phyloP scores from a whole-genome alignment of 208 protist species.

The Leishmania gerbilli region DNA sequence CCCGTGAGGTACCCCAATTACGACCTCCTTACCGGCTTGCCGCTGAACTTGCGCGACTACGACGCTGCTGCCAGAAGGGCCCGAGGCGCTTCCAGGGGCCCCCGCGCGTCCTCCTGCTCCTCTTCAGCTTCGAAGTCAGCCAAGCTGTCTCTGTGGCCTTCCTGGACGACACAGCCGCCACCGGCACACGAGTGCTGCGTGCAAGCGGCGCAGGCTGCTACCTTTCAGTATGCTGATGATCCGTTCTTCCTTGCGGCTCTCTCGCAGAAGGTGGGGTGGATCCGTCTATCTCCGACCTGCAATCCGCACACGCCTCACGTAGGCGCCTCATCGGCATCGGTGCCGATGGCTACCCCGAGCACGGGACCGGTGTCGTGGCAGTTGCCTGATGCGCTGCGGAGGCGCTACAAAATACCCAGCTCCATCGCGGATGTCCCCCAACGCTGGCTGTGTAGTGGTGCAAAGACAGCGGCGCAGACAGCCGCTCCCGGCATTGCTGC shows the following conservation, averaged over 20 bases:
- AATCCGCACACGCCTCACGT: background rate
- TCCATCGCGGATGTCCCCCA: background rate
- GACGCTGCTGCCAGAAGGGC: background rate
- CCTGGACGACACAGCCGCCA: background rate
- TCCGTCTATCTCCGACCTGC: slow-evolving; percentile 5
- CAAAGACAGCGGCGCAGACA: background rate
- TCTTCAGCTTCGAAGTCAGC: background rate
- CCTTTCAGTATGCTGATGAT: background rate
- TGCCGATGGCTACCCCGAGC: background rate
- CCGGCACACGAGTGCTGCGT: background rate
- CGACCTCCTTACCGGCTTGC: slow-evolving; percentile 14
- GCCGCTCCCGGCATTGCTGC: background rate
- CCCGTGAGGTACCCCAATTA: slow-evolving; percentile 17
- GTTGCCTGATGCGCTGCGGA: slow-evolving; percentile 1
- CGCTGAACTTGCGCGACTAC: slow-evolving; percentile 12
- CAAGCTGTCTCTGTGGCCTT: background rate
- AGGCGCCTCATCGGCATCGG: background rate
- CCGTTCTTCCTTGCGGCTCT: slow-evolving; percentile 1
- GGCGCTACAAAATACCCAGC: slow-evolving; percentile 1
- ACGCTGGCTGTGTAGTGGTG: background rate
- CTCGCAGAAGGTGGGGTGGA: slow-evolving; percentile 19
- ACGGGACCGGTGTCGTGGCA: slow-evolving; percentile 1
- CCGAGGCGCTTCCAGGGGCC: background rate
- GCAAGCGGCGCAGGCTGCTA: background rate
- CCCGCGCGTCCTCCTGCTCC: background rate